Conservation (phyloP, 208 protist genomes). For the Crithidia fasciculata region DNA sequence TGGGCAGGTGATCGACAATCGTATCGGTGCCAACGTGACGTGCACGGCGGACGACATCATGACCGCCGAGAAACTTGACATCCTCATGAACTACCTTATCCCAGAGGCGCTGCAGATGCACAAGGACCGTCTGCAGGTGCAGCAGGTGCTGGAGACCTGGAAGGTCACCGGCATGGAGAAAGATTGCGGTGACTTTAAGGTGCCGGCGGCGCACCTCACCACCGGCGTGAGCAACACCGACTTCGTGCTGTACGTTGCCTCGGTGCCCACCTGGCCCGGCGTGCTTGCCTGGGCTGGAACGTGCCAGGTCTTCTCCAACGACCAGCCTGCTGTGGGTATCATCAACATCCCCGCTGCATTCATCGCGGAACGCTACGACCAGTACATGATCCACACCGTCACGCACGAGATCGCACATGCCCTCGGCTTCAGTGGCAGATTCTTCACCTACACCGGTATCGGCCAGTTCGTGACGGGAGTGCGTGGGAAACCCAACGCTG, state of each 20-base stretch:
- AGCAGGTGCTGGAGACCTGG: conserved; percentile 21
- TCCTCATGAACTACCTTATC: conserved; percentile 40
- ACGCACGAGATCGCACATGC: conserved; percentile 88
- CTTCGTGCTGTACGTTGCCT: conserved; percentile 74
- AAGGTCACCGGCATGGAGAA: conserved; percentile 13
- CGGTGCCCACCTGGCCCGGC: conserved; percentile 26
- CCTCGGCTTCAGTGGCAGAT: conserved; percentile 57
- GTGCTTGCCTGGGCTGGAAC: conserved; percentile 51
- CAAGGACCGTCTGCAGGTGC: conserved; percentile 51
- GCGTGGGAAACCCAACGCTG: conserved; percentile 35
- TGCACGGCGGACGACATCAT: conserved; percentile 43
- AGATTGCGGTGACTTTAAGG: not conserved
- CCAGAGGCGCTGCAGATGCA: conserved; percentile 56
- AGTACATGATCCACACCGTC: conserved; percentile 25
- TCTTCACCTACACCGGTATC: conserved; percentile 25
- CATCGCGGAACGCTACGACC: conserved; percentile 15
- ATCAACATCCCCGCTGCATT: conserved; percentile 52
- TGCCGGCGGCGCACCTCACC: conserved; percentile 39
- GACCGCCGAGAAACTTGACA: conserved; percentile 36
- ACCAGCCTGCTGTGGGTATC: conserved; percentile 45
- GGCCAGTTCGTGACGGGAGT: conserved; percentile 5
- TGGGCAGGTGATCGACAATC: conserved; percentile 26
- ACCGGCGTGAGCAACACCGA: conserved; percentile 48
- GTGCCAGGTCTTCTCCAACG: conserved; percentile 34
- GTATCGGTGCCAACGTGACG: conserved; percentile 14